Conservation (phyloP, 257 asterid species). For the Solanum ossicruentum region DNA sequence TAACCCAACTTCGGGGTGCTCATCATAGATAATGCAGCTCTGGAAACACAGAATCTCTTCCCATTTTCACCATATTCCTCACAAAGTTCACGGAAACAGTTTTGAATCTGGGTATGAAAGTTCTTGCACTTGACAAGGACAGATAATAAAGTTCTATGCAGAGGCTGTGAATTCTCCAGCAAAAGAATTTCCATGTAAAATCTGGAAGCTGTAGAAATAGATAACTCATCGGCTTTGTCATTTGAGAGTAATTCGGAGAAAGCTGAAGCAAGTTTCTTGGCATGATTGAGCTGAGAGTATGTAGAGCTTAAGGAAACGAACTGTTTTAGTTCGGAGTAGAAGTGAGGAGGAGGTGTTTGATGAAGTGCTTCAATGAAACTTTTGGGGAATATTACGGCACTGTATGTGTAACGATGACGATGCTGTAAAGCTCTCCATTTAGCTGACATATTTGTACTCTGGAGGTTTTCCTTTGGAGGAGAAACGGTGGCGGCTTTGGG, state of each 20-base stretch:
- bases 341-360: constrained; percentile 35
- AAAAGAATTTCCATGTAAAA: constrained; percentile 59
- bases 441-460: constrained; percentile 40
- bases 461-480: not conserved
- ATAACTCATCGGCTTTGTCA: constrained; percentile 17
- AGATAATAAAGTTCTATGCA: constrained; percentile 74
- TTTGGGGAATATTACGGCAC: constrained; percentile 54
- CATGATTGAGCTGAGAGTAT: constrained; percentile 73
- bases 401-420: constrained; percentile 89
- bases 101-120: constrained; percentile 31
- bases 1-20: constrained; percentile 81
- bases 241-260: constrained; percentile 43
- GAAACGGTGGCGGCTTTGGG: not conserved
- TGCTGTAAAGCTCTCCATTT: constrained; percentile 98
- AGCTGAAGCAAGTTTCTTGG: constrained; percentile 50
- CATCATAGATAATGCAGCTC: constrained; percentile 88
- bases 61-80: constrained; percentile 64
- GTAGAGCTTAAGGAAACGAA: constrained; percentile 65
- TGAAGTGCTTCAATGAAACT: constrained; percentile 46
- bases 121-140: constrained; percentile 50
- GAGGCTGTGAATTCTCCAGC: constrained; percentile 70
- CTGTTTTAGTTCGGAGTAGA: constrained; percentile 46
- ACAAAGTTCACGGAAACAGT: constrained; percentile 46
- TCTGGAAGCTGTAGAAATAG: constrained; percentile 39
- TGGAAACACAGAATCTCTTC: constrained; percentile 66